These are phyloP conservation scores for Venturia aucupariae DNA, from an alignment of 2,329 filamentous ascomycete species.

Conservation along the genomic window DNA sequence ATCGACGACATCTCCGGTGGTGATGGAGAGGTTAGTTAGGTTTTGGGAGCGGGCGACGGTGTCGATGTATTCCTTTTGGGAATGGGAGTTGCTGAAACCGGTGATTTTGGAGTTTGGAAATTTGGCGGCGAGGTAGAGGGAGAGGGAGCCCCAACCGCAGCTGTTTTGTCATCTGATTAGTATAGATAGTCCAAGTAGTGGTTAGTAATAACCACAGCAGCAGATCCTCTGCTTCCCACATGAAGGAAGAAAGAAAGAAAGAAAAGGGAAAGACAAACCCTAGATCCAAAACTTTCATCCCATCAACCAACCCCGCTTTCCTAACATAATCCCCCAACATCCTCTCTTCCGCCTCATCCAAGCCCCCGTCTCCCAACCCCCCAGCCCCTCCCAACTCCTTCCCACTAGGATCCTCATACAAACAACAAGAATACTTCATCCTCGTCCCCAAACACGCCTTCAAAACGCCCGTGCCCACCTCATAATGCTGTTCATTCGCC, in stretches of 20 bases:
- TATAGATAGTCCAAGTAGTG: background rate
- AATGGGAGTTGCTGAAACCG: conserved; percentile 60
- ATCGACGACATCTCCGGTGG: conserved; percentile 58
- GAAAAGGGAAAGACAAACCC: conserved; percentile 37
- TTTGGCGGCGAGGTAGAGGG: conserved; percentile 56
- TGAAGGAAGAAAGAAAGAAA: background rate
- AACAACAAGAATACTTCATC: conserved; percentile 64
- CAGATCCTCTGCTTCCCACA: no score
- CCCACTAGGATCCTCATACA: conserved; percentile 54
- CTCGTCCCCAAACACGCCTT: conserved; percentile 52
- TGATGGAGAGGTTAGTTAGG: conserved; percentile 51
- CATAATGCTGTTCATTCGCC: conserved; percentile 64
- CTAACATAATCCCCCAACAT: conserved; percentile 58
- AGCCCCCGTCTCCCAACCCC: conserved; percentile 53
- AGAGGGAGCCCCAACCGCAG: conserved; percentile 60
- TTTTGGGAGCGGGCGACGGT: conserved; percentile 45
- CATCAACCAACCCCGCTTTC: conserved; percentile 49
- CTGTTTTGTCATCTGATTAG: conserved; percentile 27
- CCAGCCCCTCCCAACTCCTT: conserved; percentile 50
- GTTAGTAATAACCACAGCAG: no score
- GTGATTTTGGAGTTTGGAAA: conserved; percentile 54
- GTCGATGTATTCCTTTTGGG: conserved; percentile 61
- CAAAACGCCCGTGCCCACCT: conserved; percentile 58
- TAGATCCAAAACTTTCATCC: conserved; percentile 53
- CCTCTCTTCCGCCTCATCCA: conserved; percentile 56